Evolutionary conservation across 2,329 filamentous ascomycete species (phyloP), one percentile per base, ranked within the genome.

Genomic region (Trichoderma sp.): DNA sequence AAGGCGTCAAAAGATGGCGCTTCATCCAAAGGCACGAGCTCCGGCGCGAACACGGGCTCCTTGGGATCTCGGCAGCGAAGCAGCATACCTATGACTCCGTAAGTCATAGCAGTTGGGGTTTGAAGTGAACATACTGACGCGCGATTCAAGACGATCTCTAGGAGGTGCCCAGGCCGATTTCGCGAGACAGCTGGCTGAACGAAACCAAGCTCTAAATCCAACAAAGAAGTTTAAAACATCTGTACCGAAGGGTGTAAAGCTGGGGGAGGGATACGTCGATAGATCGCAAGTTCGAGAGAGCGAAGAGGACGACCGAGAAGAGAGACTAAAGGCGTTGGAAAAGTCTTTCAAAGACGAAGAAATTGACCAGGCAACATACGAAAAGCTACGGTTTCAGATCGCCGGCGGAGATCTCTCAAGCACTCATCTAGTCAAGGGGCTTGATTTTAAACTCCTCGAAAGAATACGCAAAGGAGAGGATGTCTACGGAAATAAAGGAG

Each of bases 41-140:
- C 76, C 12, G 74, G 71, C 47, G 82, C 70, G 34, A 82, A 86
- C 15, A 20, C 62, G 61, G 82, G 84, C 63, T 82, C 89, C 5
- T 85, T 97, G 71, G 94, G 94, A 26, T 96, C 93, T 71, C 88
- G 92, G 77, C 90, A 92, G 82, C 90, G 90, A 75, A 88, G 92
- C 39, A 95, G 89, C 81, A 95, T 97, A 73, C 94, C 94, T 71
- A 98, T 98, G 95, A 98, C 95, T 62, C 95, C 95, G 91, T 94
- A 86, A 77, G 90, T 85, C 1, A 13, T 53, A 9, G 1, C n/a
- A 13, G 20, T 4, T 2, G 34, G 1, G 20, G 13, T 9, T 58
- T 2, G 30, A 13, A 7, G n/a, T 13, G 12, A 3, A 63, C 53
- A 69, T 30, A 67, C 77, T 82, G 68, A 82, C 75, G 12, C 58